Base-by-base conservation (phyloP, 148 eudicot species). In the Rhododendron simsii region DNA sequence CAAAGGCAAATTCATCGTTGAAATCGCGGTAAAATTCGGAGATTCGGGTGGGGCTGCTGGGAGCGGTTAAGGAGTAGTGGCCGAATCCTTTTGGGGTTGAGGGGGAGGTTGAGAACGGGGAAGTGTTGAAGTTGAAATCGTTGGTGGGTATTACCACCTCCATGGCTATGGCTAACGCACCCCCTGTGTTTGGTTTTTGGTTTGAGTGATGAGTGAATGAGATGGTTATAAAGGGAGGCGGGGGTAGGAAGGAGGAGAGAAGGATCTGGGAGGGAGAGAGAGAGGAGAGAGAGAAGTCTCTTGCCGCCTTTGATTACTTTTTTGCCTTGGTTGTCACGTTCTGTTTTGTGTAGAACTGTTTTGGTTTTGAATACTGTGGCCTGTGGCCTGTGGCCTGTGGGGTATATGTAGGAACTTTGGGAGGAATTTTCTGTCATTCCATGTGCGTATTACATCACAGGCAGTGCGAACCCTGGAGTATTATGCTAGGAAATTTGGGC, bases 31-130 rank as follows among this genome's bases (percentile, higher is more conserved):
- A 85, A 23, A 88, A 76, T 12, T 75, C 86, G 2, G 87, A 80
- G 48, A 87, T 23, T 2, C 82, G 89, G 44, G 86, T 63, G 0
- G 96, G 98, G 82, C 89, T 90, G 0, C 88, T 80, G 0, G 98
- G 96, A 76, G 92, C 93, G 57, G 95, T 93, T 63, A 78, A 86
- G 82, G 83, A 92, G 82, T 55, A 87, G 1, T 82, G 84, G 1
- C 90, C 91, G 55, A 92, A 92, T 0, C 87, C 90, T 39, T 86
- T 91, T 2, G 95, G 94, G 0, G 92, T 91, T 0, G 94, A 74
- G 0, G 95, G 95, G 30, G 90, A 83, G 83, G 82, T 88, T 5
- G 81, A 30, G 57, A 23, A 81, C 2, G 89, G 88, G 21, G 91
- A 82, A 23, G 86, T 71, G 74, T 48, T 89, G 91, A 91, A 89